Percentiles rank a stretch among this genome's conserved stretches.
Evolutionary conservation across 768 basidiomycete genomes (phyloP).

Genomic region (Lactifluus rugatus): DNA sequence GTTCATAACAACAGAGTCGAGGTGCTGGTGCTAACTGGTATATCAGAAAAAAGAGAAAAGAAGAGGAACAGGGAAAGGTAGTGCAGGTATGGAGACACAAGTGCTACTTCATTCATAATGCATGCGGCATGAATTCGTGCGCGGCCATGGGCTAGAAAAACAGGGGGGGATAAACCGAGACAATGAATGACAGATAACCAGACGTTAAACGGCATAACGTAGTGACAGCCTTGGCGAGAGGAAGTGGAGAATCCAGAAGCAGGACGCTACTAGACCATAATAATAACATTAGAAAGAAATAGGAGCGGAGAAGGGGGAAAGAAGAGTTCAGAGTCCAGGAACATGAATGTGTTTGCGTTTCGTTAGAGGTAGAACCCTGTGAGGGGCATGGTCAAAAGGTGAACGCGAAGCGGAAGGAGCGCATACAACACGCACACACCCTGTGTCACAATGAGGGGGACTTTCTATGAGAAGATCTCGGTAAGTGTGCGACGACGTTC

Average conservation of each 20-base stretch:
- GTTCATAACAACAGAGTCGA: conserved; percentile 5
- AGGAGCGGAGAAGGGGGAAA: not conserved
- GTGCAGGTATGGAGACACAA: conserved; percentile 13
- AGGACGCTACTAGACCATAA: conserved; percentile 6
- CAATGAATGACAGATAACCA: not conserved
- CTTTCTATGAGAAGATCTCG: conserved; percentile 35
- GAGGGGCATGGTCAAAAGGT: not conserved
- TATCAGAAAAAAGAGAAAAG: not conserved
- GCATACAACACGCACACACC: not conserved
- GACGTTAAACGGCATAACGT: not conserved
- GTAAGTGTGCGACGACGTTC: conserved; percentile 43
- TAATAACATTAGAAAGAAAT: conserved; percentile 19
- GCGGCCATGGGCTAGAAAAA: conserved; percentile 7
- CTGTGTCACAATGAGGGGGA: not conserved
- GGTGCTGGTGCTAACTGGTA: not conserved
- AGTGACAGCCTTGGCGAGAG: conserved; percentile 1
- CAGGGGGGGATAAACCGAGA: conserved; percentile 11
- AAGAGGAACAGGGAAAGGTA: not conserved
- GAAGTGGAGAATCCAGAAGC: conserved; percentile 10
- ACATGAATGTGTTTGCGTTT: not conserved
- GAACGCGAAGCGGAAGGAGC: not conserved
- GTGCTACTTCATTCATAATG: conserved; percentile 11
- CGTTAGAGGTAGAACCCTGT: not conserved
- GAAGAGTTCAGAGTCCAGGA: not conserved
- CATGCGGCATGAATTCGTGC: conserved; percentile 11